phyloP scores from a whole-genome alignment of 2,329 filamentous ascomycete species.

The Aspergillus quadrilineatus region DNA sequence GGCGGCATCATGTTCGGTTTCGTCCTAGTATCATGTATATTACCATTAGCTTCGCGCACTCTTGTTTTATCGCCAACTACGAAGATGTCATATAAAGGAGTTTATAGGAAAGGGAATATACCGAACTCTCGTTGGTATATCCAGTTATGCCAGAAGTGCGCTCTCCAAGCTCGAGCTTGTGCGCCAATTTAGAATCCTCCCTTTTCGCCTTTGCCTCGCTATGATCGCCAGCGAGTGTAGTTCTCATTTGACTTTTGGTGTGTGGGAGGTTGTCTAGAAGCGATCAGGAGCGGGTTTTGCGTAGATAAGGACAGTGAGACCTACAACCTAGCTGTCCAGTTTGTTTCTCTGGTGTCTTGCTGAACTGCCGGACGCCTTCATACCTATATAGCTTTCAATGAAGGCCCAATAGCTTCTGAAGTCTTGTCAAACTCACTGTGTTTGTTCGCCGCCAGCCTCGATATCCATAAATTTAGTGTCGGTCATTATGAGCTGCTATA shows the following conservation, averaged over 20 bases:
- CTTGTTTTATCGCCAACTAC: conserved; percentile 20
- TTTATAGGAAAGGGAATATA: conserved; percentile 27
- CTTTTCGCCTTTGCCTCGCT: conserved; percentile 46
- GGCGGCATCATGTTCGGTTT: conserved; percentile 39
- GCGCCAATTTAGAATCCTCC: conserved; percentile 57
- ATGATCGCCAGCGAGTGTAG: conserved; percentile 21
- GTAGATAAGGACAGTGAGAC: background rate
- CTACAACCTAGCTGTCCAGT: conserved; percentile 58
- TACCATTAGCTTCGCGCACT: conserved; percentile 39
- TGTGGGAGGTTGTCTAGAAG: conserved; percentile 27
- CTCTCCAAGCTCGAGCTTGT: conserved; percentile 56
- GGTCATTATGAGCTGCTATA: conserved; percentile 43
- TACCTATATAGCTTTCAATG: conserved; percentile 46
- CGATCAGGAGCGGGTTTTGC: background rate
- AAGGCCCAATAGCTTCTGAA: background rate
- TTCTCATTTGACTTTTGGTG: conserved; percentile 35
- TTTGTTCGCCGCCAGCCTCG: conserved; percentile 59
- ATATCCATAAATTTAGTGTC: conserved; percentile 57
- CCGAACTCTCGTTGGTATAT: conserved; percentile 40
- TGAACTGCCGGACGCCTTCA: conserved; percentile 56
- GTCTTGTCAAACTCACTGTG: conserved; percentile 46
- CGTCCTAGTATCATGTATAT: conserved; percentile 40
- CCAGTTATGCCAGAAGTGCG: conserved; percentile 46
- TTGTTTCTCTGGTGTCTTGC: conserved; percentile 52
- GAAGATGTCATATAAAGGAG: conserved; percentile 28